Percentiles rank a stretch among this genome's conserved stretches.
phyloP scores from a whole-genome alignment of 257 asterid genomes.

The Salvia hispanica region DNA sequence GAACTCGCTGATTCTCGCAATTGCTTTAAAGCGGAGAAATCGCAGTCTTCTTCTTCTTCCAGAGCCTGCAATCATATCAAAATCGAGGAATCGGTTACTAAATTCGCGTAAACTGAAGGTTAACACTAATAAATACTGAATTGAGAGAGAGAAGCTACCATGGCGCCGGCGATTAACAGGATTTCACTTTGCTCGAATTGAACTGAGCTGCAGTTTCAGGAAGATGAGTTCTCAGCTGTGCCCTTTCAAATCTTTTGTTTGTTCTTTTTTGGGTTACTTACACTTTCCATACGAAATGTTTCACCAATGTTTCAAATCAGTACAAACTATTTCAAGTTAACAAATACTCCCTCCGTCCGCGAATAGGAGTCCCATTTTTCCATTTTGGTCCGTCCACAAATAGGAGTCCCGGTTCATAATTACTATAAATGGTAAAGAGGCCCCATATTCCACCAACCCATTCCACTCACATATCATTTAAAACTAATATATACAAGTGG shows the following conservation, averaged over 20 bases:
- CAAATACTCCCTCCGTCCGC: no score
- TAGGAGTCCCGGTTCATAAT: no score
- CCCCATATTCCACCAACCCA: no score
- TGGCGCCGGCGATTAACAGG: conserved; percentile 22
- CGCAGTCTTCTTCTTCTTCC: conserved; percentile 39
- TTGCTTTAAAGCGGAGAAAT: conserved; percentile 31
- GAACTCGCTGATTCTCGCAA: conserved; percentile 53
- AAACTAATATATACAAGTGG: no score
- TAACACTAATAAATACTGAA: neutral
- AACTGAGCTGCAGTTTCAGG: neutral
- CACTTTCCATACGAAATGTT: no score
- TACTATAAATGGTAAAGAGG: no score
- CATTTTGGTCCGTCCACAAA: no score
- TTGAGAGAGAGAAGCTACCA: conserved; percentile 30
- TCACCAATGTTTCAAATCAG: no score
- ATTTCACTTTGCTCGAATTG: neutral
- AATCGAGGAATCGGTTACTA: neutral
- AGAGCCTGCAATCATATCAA: conserved; percentile 38
- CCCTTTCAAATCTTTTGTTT: neutral
- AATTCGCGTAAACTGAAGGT: neutral
- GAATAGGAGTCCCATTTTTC: no score
- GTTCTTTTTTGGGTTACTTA: no score
- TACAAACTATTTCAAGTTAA: no score
- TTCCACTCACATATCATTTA: no score
- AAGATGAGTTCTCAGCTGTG: neutral